Conservation (phyloP, 2,329 filamentous ascomycete species). For the Lasiodiplodia sp. region DNA sequence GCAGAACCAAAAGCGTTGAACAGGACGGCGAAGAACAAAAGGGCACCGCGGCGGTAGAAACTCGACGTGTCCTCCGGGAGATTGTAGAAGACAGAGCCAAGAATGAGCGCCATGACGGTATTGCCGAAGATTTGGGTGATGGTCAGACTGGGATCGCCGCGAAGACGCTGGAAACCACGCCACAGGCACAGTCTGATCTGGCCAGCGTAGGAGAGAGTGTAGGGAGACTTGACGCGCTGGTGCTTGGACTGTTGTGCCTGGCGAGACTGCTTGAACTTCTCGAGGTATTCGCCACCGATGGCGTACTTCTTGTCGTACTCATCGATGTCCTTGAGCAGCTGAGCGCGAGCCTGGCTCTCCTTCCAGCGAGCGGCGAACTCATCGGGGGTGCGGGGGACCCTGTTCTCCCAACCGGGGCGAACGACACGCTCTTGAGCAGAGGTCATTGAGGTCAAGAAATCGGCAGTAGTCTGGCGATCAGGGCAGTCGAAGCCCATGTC, state of each 20-base stretch:
- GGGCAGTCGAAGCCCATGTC: conserved; percentile 74
- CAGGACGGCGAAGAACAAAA: conserved; percentile 83
- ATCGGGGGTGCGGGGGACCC: conserved; percentile 47
- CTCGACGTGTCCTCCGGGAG: conserved; percentile 65
- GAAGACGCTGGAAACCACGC: conserved; percentile 76
- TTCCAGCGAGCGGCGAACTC: conserved; percentile 57
- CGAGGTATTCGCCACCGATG: conserved; percentile 45
- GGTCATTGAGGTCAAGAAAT: conserved; percentile 77
- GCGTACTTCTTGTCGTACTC: conserved; percentile 47
- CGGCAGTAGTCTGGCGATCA: conserved; percentile 69
- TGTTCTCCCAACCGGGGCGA: conserved; percentile 48
- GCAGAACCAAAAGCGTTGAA: conserved; percentile 80
- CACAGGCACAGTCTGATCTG: conserved; percentile 78
- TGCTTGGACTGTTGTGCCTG: conserved; percentile 48
- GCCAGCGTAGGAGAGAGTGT: conserved; percentile 74
- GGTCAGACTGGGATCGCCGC: conserved; percentile 73
- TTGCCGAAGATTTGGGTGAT: conserved; percentile 72
- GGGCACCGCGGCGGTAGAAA: conserved; percentile 76
- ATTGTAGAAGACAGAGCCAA: conserved; percentile 81
- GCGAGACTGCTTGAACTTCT: conserved; percentile 49
- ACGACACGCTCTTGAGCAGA: conserved; percentile 48
- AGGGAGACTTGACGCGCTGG: conserved; percentile 72
- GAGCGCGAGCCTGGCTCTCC: conserved; percentile 53
- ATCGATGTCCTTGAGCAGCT: conserved; percentile 49
- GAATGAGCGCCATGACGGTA: conserved; percentile 74